Evolutionary conservation across 2,329 filamentous ascomycete species (phyloP).

Genomic region (Xenoacremonium recifei): DNA sequence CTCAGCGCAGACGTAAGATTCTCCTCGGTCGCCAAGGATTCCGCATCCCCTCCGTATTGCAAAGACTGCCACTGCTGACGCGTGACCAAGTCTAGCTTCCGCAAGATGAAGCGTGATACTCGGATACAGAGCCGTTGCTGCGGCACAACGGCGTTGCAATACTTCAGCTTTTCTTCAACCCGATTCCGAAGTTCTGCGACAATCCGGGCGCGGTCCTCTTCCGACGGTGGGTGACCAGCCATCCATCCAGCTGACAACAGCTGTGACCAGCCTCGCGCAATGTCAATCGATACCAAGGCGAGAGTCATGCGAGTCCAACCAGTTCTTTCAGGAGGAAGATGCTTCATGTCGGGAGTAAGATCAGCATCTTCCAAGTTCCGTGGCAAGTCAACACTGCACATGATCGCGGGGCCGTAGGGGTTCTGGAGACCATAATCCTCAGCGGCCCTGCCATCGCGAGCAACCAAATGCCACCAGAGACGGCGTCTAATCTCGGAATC

Average conservation of each 20-base stretch:
- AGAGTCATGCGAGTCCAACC: constrained; percentile 60
- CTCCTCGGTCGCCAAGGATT: constrained; percentile 26
- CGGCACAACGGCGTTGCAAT: constrained; percentile 54
- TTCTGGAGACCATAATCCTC: constrained; percentile 53
- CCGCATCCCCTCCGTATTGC: constrained; percentile 16
- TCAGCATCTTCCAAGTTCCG: constrained; percentile 56
- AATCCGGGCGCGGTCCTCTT: constrained; percentile 38
- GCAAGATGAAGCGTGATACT: constrained; percentile 27
- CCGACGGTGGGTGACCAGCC: constrained; percentile 6
- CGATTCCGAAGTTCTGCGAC: constrained; percentile 40
- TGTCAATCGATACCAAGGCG: constrained; percentile 51
- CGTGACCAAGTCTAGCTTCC: constrained; percentile 47
- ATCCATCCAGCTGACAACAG: constrained; percentile 12
- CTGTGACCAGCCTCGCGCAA: constrained; percentile 31
- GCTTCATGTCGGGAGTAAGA: constrained; percentile 45
- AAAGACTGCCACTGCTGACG: constrained; percentile 39
- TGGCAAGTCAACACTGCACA: constrained; percentile 48
- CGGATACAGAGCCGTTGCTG: constrained; percentile 31
- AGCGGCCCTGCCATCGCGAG: constrained; percentile 48
- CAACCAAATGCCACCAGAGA: constrained; percentile 53
- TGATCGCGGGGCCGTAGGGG: constrained; percentile 2
- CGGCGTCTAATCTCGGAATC: constrained; percentile 56
- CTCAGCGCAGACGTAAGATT: constrained; percentile 33
- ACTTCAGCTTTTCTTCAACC: constrained; percentile 11
- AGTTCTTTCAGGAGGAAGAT: constrained; percentile 43